Base-by-base conservation (phyloP, 768 basidiomycete species). In the Coprinellus micaceus region DNA sequence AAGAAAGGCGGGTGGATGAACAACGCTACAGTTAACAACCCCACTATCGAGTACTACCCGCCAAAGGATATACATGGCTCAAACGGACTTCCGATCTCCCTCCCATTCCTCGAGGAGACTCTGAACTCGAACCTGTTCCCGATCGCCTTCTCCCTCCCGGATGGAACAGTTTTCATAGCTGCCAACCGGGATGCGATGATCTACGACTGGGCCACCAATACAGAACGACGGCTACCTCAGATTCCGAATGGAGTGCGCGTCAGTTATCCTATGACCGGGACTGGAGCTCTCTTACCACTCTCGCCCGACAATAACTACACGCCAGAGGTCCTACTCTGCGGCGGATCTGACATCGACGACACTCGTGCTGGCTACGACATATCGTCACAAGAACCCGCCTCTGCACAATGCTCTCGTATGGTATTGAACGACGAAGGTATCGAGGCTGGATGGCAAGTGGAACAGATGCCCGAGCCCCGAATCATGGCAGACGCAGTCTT, bases 1-100 rank as follows among this genome's bases (percentile, higher is more conserved):
- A 84, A 78, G 61, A 88, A 84, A 66, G 90, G 90, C 7, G 91
- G 89, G 10, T 92, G 89, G 89, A 91, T 91, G 60, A 91, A 91
- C 66, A 92, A 91, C 54, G 79, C 74, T 24, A 89, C 88, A 2
- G 81, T 82, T 57, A 89, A 91, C 72, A 91, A 91, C 64, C 89
- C 90, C 2, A 91, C 88, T 0, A 69, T 89, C 60, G 89, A 91
- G 68, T 94, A 82, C 70, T 94, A 79, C 67, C 92, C 92, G 28
- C 86, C 91, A 1, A 93, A 94, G 67, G 74, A 76, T 53, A 82
- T 91, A 47, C 77, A 84, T 57, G 80, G 78, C 15, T 84, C 80
- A 2, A 81, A 84, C 41, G 90, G 91, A 45, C 61, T 88, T 61
- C 85, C 88, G 2, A 79, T 91, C 39, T 64, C 69, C n/a, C 60